Base-by-base conservation (phyloP, 1,284 basidiomycete species). In the Ceratobasidium theobromae region DNA sequence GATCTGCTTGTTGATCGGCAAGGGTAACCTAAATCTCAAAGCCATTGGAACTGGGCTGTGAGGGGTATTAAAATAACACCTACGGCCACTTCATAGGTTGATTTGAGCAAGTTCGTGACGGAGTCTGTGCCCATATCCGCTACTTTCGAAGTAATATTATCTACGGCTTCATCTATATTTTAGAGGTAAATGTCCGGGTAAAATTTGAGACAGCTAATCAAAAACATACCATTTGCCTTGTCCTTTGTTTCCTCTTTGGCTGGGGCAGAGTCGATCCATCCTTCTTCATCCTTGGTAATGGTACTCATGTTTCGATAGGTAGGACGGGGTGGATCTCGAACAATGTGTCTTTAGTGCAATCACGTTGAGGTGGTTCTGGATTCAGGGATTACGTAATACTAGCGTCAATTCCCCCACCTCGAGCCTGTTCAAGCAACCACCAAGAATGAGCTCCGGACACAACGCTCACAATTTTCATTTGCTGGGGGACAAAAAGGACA, bases 1-100 rank as follows among this genome's bases (percentile, higher is more conserved):
- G 93, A 76, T 99, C 94, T 32, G 86, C 88, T 80, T 99, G 97
- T 76, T 97, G 93, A 78, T 99, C 96, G 55, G 95, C 95, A 66
- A 99, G 84, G 32, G 95, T 99, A 70, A 99, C 95, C 91, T 98
- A 18, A 4, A 16, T 1, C 6, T 30, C 30, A 23, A n/a, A n/a
- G 18, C 16, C 21, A 35, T 57, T 51, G 32, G 38, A 30, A 14
- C 30, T 21, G 9, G 8, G 33, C 25, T 48, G 6, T 23, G 3
- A 27, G 32, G 14, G n/a, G 2, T 21, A 12, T n/a, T 16, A 1
- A 33, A 18, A 41, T 4, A 16, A n/a, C 25, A 52, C 32, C 33
- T 40, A 62, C 58, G 25, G 46, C 52, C 18, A 62, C 58, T 46
- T 62, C 58, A 43, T 51, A 62, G 14, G 58, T 62, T 28, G 58